phyloP scores from a whole-genome alignment of 2,329 filamentous ascomycete species.

The Ceratocystiopsis minuta region DNA sequence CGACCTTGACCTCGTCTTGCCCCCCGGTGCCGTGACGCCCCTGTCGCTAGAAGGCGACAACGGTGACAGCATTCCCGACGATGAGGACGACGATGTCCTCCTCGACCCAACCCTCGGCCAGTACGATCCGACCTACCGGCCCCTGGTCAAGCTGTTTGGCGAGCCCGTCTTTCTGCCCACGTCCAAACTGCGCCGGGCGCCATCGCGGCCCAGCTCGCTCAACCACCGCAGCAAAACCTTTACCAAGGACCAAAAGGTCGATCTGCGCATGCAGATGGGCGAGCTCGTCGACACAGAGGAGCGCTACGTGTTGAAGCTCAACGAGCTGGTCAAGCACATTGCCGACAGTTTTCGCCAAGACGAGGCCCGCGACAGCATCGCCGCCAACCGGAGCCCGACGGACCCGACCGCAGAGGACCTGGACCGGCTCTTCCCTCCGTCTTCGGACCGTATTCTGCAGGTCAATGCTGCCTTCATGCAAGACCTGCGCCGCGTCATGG shows the following conservation, averaged over 20 bases:
- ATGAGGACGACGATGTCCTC: conserved; percentile 33
- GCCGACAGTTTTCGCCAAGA: conserved; percentile 53
- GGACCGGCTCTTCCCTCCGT: conserved; percentile 62
- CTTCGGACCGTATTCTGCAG: conserved; percentile 61
- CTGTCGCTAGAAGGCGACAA: conserved; percentile 33
- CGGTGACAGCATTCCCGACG: conserved; percentile 31
- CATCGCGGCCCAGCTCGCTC: conserved; percentile 67
- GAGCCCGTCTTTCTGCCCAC: conserved; percentile 77
- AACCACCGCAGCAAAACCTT: conserved; percentile 59
- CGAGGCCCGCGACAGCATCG: conserved; percentile 36
- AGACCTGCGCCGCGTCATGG: conserved; percentile 57
- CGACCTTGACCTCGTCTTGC: conserved; percentile 75
- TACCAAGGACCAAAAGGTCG: conserved; percentile 63
- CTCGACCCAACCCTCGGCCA: conserved; percentile 45
- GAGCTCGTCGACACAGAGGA: conserved; percentile 90
- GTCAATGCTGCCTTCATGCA: conserved; percentile 68
- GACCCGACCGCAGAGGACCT: conserved; percentile 58
- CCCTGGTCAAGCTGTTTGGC: conserved; percentile 62
- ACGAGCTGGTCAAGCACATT: conserved; percentile 64
- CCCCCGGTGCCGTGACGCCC: conserved; percentile 56
- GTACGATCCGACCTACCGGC: conserved; percentile 55
- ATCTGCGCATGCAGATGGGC: conserved; percentile 69
- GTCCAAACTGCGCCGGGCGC: conserved; percentile 63
- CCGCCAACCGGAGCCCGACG: conserved; percentile 38
- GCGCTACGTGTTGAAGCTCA: conserved; percentile 76